phyloP scores from a whole-genome alignment of 2,329 filamentous ascomycete genomes.

The Beauveria medogensis region DNA sequence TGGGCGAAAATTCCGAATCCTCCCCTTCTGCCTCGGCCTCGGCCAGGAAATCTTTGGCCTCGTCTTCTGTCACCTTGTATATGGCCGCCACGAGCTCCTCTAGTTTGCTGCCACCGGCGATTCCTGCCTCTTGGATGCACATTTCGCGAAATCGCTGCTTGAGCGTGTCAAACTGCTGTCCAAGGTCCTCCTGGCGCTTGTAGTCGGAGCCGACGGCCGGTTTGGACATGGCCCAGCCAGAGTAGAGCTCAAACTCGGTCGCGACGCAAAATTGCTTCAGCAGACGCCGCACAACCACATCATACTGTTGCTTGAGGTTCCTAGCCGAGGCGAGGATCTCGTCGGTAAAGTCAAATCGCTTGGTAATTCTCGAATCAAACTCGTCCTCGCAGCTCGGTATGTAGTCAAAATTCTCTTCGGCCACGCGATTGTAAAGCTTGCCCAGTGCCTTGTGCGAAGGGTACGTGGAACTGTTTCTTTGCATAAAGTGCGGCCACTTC shows the following conservation, averaged over 20 bases:
- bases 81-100: conserved; percentile 75
- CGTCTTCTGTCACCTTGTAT: conserved; percentile 72
- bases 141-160: conserved; percentile 60
- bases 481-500: conserved; percentile 82
- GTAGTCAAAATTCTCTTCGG: conserved; percentile 51
- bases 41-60: conserved; percentile 35
- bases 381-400: conserved; percentile 59
- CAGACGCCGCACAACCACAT: conserved; percentile 64
- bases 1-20: conserved; percentile 9
- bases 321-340: conserved; percentile 50
- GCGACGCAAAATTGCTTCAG: conserved; percentile 78
- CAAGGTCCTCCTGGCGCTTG: conserved; percentile 79
- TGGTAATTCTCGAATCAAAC: conserved; percentile 71
- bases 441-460: conserved; percentile 66
- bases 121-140: conserved; percentile 58
- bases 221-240: conserved; percentile 72
- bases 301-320: conserved; percentile 68
- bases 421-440: conserved; percentile 70
- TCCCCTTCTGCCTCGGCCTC: neutral
- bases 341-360: conserved; percentile 48
- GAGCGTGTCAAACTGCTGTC: conserved; percentile 55
- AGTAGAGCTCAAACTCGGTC: conserved; percentile 90
- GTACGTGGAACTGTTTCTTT: conserved; percentile 47
- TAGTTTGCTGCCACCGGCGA: conserved; percentile 66
- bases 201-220: conserved; percentile 68